Base-by-base conservation (phyloP, 2,329 filamentous ascomycete species). In the Lecanicillium sp. region DNA sequence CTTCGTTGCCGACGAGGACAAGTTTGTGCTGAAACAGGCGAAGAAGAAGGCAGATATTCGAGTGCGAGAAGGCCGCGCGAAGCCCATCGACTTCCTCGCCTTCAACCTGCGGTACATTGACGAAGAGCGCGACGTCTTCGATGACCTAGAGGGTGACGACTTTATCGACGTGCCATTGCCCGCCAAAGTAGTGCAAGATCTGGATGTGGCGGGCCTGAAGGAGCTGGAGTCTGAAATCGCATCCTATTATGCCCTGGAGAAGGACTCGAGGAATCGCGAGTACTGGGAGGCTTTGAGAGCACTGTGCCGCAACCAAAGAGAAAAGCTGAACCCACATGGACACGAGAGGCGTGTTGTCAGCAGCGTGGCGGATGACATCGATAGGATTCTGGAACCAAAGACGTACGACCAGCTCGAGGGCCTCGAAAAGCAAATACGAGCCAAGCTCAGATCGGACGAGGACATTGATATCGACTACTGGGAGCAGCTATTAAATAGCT, bases 41-140 rank as follows among this genome's bases (percentile, higher is more conserved):
- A 98, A 97, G 72, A 97, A 94, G 69, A 97, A 96, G 69, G 90
- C 92, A 30, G 86, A 89, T 48, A 94, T 98, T 50, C 83, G 92
- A 29, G 88, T 97, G 33, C 86, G 88, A 50, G 89, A 94, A 60
- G 84, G 85, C 10, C 79, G 94, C 49, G 89, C 90, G 40, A 89
- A 87, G 56, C 85, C 90, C 9, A 90, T 97, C 53, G 92, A 98
- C 65, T 89, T 86, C 71, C 75, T 98, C 33, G 87, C 89, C 1
- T 92, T 97, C 54, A 94, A 86, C 44, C 67, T 98, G 46, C 81
- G 87, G 48, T 86, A 90, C 46, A 81, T 97, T 48, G 92, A 98
- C 57, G 73, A 81, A 20, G 86, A 89, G 35, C 81, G 84, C 51
- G 82, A 94, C 55, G 64, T 89, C 29, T 86, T 96, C 46, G 89